Percentiles rank a stretch among this genome's conserved stretches.
Evolutionary conservation across 257 asterid species (phyloP).

Genomic region (Jacaranda mimosifolia): DNA sequence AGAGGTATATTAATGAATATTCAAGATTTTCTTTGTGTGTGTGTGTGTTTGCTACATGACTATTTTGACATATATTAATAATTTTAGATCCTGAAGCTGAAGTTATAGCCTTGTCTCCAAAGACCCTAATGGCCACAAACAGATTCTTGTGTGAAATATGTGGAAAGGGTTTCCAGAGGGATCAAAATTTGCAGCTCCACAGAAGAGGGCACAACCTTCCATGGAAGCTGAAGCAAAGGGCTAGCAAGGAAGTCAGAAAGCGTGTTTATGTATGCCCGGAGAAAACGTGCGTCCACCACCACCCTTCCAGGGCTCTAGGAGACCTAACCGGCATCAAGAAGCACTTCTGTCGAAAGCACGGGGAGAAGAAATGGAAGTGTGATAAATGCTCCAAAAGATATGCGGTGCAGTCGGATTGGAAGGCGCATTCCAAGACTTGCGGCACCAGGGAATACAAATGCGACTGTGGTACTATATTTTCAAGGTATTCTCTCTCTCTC

Average conservation of each 20-base stretch:
- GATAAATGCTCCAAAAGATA: conserved; percentile 86
- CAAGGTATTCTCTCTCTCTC: conserved; percentile 55
- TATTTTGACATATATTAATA: no score
- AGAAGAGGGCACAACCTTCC: conserved; percentile 93
- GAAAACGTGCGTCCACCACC: conserved; percentile 77
- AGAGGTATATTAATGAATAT: no score
- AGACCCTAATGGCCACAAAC: conserved; percentile 93
- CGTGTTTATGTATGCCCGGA: conserved; percentile 96
- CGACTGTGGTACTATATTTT: conserved; percentile 88
- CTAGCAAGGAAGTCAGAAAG: conserved; percentile 67
- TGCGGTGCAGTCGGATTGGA: conserved; percentile 93
- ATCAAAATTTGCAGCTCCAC: conserved; percentile 90
- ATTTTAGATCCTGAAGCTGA: conserved; percentile 87
- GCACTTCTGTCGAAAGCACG: conserved; percentile 90
- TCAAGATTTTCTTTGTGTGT: no score
- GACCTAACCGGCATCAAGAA: conserved; percentile 93
- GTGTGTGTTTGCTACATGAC: no score
- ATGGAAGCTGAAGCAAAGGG: conserved; percentile 93
- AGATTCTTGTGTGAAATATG: conserved; percentile 88
- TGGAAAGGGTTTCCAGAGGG: conserved; percentile 96
- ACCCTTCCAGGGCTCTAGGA: conserved; percentile 89
- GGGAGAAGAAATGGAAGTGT: conserved; percentile 98
- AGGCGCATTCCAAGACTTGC: conserved; percentile 94
- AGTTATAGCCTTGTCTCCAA: conserved; percentile 87
- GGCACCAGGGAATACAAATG: conserved; percentile 94